Conservation (phyloP, 352 stramenopile species). For the Phytophthora pisi region DNA sequence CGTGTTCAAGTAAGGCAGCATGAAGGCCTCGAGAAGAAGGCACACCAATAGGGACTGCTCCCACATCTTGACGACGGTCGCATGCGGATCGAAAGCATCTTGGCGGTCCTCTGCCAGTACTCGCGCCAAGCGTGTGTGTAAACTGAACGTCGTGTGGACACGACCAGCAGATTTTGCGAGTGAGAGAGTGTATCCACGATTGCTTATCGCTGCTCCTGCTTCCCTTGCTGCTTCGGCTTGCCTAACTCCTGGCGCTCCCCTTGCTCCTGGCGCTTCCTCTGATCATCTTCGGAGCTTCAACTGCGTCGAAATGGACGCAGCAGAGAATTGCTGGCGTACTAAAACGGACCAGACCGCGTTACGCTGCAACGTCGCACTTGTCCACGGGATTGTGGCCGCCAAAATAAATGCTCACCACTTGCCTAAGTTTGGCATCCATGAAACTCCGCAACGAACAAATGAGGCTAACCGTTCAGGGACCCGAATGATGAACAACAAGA, state of each 20-base stretch:
- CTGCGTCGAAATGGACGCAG: background rate
- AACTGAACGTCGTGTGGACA: background rate
- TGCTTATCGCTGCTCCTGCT: background rate
- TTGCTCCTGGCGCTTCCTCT: background rate
- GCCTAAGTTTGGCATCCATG: conserved; percentile 1
- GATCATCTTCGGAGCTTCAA: background rate
- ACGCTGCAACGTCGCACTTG: background rate
- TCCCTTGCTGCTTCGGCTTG: background rate
- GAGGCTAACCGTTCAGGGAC: too few relatives aligned
- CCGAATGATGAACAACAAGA: background rate
- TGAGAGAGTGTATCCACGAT: background rate
- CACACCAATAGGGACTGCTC: conserved; percentile 51
- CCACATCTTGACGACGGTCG: conserved; percentile 49
- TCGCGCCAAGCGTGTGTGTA: background rate
- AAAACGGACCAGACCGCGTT: background rate
- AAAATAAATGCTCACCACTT: conserved; percentile 1
- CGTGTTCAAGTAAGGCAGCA: conserved; percentile 46
- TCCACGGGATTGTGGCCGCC: background rate
- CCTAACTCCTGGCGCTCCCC: background rate
- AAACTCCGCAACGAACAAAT: conserved; percentile 1
- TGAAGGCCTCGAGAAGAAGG: conserved; percentile 53
- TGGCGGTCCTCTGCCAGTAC: conserved; percentile 10
- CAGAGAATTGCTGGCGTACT: background rate
- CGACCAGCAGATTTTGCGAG: background rate
- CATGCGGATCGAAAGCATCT: conserved; percentile 57